Conservation (phyloP, 805 yeast species). For the Osmozyma mogii region DNA sequence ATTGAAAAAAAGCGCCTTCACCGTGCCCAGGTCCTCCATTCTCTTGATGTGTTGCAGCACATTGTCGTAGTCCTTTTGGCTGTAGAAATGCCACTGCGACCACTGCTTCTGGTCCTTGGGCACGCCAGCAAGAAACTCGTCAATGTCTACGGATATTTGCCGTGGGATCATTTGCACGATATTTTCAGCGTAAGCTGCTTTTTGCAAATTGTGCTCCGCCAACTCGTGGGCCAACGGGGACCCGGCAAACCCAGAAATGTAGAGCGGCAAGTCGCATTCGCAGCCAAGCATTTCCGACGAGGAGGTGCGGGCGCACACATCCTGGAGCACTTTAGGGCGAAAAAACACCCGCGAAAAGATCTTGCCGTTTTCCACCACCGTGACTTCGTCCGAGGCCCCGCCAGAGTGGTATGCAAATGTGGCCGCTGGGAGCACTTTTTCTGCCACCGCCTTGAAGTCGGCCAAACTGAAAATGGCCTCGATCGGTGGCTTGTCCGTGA, state of each 20-base stretch:
- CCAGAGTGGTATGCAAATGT: constrained; percentile 3
- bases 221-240: constrained; percentile 2
- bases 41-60: neutral
- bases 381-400: constrained; percentile 3
- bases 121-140: constrained; percentile 3
- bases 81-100: constrained; percentile 2
- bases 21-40: neutral
- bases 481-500: constrained; percentile 1
- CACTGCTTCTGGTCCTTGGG: constrained; percentile 3
- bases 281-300: constrained; percentile 1
- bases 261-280: constrained; percentile 3
- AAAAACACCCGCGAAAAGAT: constrained; percentile 4
- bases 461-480: constrained; percentile 3
- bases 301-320: constrained; percentile 2
- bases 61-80: constrained; percentile 1
- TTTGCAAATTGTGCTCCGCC: constrained; percentile 4
- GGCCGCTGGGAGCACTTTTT: constrained; percentile 2
- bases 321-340: constrained; percentile 2
- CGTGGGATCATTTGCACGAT: constrained; percentile 4
- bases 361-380: constrained; percentile 4
- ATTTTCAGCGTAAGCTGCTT: constrained; percentile 2
- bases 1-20: constrained; percentile 4
- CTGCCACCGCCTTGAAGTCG: constrained; percentile 5
- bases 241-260: constrained; percentile 5
- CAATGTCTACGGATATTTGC: constrained; percentile 2